Base-by-base conservation (phyloP, 495 filamentous ascomycete genomes). In the Podospora pseudoanserina region DNA sequence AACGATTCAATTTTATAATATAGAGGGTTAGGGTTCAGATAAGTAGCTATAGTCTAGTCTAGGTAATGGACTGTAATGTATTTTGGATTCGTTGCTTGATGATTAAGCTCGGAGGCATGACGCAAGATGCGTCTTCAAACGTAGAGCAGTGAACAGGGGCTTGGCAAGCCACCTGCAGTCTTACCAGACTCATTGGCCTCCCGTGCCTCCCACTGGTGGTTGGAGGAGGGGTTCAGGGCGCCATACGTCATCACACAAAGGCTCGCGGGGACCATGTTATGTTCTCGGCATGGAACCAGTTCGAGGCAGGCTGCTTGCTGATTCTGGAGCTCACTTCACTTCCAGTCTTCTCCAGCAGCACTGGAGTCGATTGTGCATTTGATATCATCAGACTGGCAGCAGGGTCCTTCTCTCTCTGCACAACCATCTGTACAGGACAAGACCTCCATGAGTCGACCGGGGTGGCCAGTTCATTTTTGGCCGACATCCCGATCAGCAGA, bases 231-330 rank as follows among this genome's bases (percentile, higher is more conserved):
- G 32, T 44, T 5, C 15, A 49, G 16, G 61, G 9, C 15, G 16
- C 18, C 5, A 63, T 63, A 63, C 61, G 61, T 63, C 61, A 63
- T 63, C 30, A 44, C 30, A 63, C 61, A 63, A 63, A 63, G 61
- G 18, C 30, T 7, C 3, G 1, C 30, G 0, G 7, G 30, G 7
- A 32, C 4, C 30, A 32, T 32, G 30, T 32, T 32, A 32, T 32
- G 30, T 32, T 32, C 30, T 32, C 30, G 30, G 30, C 30, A 32
- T 7, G 23, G 23, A 1, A 23, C 30, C 4, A 32, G 30, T 32
- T 4, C 4, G 30, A 32, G 30, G 30, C 30, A 32, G 7, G 30
- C 56, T 20, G 23, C 4, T 16, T 57, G 55, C 16, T 18, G 16
- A 13, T 39, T 18, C 18, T 18, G 30, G 16, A 61, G 59, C 13